phyloP scores from a whole-genome alignment of 2,329 filamentous ascomycete species.

The Penicillium italicum region DNA sequence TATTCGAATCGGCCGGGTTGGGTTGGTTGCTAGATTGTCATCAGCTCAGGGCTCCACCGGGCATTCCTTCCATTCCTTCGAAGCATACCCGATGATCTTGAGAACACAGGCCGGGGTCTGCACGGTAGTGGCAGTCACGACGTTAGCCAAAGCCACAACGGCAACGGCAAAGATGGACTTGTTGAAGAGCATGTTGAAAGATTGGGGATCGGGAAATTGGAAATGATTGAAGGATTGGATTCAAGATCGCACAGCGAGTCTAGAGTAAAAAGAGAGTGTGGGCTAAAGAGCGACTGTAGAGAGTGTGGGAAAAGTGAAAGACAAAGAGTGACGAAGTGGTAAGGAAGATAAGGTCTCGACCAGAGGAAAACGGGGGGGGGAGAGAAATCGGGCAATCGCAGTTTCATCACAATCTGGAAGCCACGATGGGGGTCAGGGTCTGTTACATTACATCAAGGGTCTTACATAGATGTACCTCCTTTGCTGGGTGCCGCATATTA shows the following conservation, averaged over 20 bases:
- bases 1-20: conserved; percentile 38
- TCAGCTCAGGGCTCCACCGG: conserved; percentile 18
- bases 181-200: conserved; percentile 42
- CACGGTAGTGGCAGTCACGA: conserved; percentile 37
- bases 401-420: conserved; percentile 12
- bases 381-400: conserved; percentile 4
- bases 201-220: not conserved
- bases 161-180: conserved; percentile 44
- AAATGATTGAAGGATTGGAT: conserved; percentile 6
- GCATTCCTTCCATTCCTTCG: conserved; percentile 2
- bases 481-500: not conserved
- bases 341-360: conserved; percentile 18
- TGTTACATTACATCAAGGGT: not conserved
- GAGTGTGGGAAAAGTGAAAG: conserved; percentile 15
- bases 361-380: conserved; percentile 2
- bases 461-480: not conserved
- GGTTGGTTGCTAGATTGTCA: conserved; percentile 29
- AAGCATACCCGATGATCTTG: conserved; percentile 48
- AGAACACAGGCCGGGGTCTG: conserved; percentile 51
- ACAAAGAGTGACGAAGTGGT: conserved; percentile 24
- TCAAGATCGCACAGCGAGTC: conserved; percentile 22
- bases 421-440: conserved; percentile 4
- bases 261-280: conserved; percentile 14
- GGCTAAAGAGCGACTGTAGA: conserved; percentile 24
- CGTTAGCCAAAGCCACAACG: conserved; percentile 45